These are phyloP conservation scores for Astrothelium macrocarpum DNA, from an alignment of 495 filamentous ascomycete genomes.

Conservation along the genomic window DNA sequence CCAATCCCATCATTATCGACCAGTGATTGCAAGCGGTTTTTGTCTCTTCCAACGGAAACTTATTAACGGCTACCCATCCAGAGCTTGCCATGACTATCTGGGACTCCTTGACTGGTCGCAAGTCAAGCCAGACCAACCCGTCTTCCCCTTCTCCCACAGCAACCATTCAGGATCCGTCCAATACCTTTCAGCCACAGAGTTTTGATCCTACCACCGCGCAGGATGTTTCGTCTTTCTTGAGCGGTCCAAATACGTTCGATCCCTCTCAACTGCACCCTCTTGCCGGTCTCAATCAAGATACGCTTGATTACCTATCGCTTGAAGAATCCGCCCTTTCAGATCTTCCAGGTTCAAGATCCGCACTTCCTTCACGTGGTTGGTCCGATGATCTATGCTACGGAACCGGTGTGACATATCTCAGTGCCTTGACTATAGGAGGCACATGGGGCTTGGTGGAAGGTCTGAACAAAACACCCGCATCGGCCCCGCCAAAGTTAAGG, in stretches of 20 bases:
- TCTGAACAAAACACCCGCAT: conserved; percentile 56
- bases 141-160: conserved; percentile 26
- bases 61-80: neutral
- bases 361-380: conserved; percentile 90
- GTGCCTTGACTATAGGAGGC: conserved; percentile 76
- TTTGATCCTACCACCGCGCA: conserved; percentile 62
- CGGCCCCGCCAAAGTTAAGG: conserved; percentile 76
- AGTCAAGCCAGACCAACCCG: conserved; percentile 43
- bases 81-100: conserved; percentile 52
- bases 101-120: conserved; percentile 79
- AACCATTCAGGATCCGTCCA: conserved; percentile 30
- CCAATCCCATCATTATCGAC: neutral
- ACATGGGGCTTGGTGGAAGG: conserved; percentile 88
- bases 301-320: conserved; percentile 84
- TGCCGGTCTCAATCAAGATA: conserved; percentile 82
- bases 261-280: conserved; percentile 86
- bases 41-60: neutral
- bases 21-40: too few relatives aligned
- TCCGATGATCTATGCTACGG: conserved; percentile 98
- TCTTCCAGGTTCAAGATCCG: conserved; percentile 74
- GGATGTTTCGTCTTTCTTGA: conserved; percentile 76
- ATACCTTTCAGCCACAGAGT: conserved; percentile 44
- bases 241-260: conserved; percentile 60
- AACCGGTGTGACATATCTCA: conserved; percentile 84
- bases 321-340: conserved; percentile 85